These are phyloP conservation scores for Quillaja saponaria DNA, from an alignment of 306 rosid species.

Conservation along the genomic window DNA sequence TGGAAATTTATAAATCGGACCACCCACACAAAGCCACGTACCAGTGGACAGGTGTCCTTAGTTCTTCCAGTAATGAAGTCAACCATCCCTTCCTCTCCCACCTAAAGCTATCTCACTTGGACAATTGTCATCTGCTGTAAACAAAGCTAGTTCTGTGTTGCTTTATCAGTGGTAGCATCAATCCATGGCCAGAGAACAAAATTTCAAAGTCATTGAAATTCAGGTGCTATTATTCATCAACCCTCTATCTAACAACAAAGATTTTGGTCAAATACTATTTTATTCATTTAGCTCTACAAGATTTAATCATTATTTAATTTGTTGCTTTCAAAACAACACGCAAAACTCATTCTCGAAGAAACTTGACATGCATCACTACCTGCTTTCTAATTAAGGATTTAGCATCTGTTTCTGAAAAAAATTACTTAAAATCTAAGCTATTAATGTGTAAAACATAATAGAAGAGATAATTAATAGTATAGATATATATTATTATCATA, in stretches of 20 bases:
- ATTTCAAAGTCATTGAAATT: conserved; percentile 56
- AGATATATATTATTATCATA: no score
- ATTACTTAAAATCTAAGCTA: no score
- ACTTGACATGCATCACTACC: no score
- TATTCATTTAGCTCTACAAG: background rate
- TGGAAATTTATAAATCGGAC: background rate
- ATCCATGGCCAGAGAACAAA: conserved; percentile 26
- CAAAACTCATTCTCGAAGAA: no score
- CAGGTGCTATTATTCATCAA: conserved; percentile 66
- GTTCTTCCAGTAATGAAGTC: conserved; percentile 43
- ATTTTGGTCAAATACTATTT: conserved; percentile 44
- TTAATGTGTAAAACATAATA: no score
- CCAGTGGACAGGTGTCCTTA: conserved; percentile 40
- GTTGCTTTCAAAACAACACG: no score
- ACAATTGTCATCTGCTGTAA: conserved; percentile 37
- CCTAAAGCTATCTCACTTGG: conserved; percentile 31
- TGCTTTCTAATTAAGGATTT: no score
- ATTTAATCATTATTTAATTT: no score
- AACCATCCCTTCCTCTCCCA: conserved; percentile 29
- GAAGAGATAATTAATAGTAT: no score
- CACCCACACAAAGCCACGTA: conserved; percentile 33
- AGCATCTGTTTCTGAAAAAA: no score
- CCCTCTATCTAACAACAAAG: conserved; percentile 63
- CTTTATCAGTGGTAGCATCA: conserved; percentile 35
- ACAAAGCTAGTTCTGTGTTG: conserved; percentile 26